A percentile compares a stretch with the other conserved stretches of the same genome.
These are phyloP conservation scores for Pythium aquatile DNA, from an alignment of 352 stramenopile species.

Conservation along the genomic window DNA sequence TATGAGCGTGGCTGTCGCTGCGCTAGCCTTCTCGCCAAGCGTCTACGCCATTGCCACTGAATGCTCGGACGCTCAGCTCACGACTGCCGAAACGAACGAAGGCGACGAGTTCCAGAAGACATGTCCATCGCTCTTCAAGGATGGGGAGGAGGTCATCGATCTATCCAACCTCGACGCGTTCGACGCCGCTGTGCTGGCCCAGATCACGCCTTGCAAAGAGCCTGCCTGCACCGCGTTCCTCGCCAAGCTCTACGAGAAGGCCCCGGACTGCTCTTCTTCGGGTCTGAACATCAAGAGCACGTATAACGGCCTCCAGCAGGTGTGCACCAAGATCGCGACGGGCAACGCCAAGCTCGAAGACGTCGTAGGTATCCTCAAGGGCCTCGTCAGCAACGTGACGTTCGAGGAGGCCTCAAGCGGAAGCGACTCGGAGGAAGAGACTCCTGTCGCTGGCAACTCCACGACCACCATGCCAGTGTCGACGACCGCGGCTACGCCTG, in stretches of 20 bases:
- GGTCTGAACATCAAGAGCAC: neutral
- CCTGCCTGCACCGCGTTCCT: neutral
- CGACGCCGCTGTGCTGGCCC: neutral
- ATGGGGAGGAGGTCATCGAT: slow-evolving; percentile 3
- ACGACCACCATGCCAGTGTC: neutral
- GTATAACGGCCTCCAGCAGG: neutral
- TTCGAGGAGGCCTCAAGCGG: neutral
- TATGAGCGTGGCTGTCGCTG: neutral
- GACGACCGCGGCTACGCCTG: neutral
- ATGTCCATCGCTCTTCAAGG: slow-evolving; percentile 8
- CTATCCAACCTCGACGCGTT: neutral
- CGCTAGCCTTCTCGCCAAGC: neutral
- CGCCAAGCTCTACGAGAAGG: neutral
- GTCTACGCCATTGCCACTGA: slow-evolving; percentile 4
- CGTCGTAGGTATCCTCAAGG: neutral
- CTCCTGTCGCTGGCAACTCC: neutral
- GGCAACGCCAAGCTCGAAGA: neutral
- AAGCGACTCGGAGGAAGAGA: neutral
- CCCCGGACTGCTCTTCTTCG: neutral
- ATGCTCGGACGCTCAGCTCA: slow-evolving; percentile 9
- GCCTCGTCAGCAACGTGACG: neutral
- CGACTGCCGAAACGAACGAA: neutral
- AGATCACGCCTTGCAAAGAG: slow-evolving; percentile 12
- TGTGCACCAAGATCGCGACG: neutral
- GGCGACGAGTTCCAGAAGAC: neutral